phyloP scores from a whole-genome alignment of 2,329 filamentous ascomycete genomes.

The Pseudocercospora fuligena region DNA sequence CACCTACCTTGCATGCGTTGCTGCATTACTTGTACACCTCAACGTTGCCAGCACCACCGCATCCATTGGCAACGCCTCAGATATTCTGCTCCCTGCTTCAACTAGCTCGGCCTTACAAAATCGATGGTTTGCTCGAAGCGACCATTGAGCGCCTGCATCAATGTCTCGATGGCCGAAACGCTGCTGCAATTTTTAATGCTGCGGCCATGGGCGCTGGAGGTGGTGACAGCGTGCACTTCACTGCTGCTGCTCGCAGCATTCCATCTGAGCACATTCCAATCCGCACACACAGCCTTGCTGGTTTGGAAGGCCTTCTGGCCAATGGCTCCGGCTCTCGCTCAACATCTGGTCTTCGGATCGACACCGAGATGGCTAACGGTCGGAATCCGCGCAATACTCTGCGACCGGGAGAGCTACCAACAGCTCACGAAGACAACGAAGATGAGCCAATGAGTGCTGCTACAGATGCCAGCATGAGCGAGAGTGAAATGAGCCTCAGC shows the following conservation, averaged over 20 bases:
- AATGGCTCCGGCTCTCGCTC: conserved; percentile 45
- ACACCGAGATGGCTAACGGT: conserved; percentile 54
- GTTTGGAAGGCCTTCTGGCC: conserved; percentile 48
- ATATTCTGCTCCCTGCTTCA: conserved; percentile 95
- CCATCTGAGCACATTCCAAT: conserved; percentile 45
- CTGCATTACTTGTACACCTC: conserved; percentile 95
- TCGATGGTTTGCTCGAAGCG: conserved; percentile 90
- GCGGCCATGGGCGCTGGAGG: conserved; percentile 97
- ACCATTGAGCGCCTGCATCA: conserved; percentile 89
- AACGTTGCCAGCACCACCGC: conserved; percentile 75
- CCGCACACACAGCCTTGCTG: conserved; percentile 55
- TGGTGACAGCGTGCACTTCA: conserved; percentile 77
- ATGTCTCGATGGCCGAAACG: conserved; percentile 88
- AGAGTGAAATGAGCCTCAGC: conserved; percentile 39
- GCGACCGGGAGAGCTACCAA: conserved; percentile 40
- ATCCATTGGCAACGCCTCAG: conserved; percentile 86
- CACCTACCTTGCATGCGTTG: conserved; percentile 84
- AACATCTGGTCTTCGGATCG: conserved; percentile 50
- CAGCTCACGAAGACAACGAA: conserved; percentile 41
- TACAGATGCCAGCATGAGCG: conserved; percentile 42
- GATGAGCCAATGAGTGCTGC: conserved; percentile 44
- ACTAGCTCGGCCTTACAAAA: conserved; percentile 87
- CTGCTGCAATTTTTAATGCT: conserved; percentile 96
- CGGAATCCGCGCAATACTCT: conserved; percentile 43
- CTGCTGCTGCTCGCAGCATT: conserved; percentile 43